Evolutionary conservation across 1,284 basidiomycete species (phyloP).

Genomic region (Leccinum colubrinum): DNA sequence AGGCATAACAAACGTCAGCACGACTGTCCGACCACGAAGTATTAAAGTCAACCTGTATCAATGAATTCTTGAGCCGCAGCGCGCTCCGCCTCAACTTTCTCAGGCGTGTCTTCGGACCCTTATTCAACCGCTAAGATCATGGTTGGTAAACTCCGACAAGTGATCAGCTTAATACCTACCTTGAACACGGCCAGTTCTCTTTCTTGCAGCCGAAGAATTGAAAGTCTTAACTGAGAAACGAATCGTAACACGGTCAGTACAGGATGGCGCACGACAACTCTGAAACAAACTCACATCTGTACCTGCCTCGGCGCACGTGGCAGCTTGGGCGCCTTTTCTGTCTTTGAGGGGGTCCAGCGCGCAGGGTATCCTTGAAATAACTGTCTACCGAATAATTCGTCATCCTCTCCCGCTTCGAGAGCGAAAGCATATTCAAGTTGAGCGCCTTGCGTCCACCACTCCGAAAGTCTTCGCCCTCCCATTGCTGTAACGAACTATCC

Average conservation of each 20-base stretch:
- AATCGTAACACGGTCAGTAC: not conserved
- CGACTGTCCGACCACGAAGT: not conserved
- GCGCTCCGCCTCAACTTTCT: constrained; percentile 84
- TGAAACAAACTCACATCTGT: constrained; percentile 53
- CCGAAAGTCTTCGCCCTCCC: constrained; percentile 97
- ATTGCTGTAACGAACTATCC: constrained; percentile 86
- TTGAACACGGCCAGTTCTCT: constrained; percentile 83
- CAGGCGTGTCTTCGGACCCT: constrained; percentile 76
- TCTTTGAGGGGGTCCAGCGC: constrained; percentile 70
- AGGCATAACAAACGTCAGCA: not conserved
- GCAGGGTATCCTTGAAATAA: constrained; percentile 93
- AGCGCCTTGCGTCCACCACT: constrained; percentile 67
- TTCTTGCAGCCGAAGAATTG: constrained; percentile 96
- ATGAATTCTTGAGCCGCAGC: constrained; percentile 84
- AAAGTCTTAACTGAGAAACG: constrained; percentile 79
- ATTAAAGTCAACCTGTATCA: constrained; percentile 57
- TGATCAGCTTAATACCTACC: constrained; percentile 36
- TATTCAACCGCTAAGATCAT: constrained; percentile 54
- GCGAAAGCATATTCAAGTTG: constrained; percentile 82
- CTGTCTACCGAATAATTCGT: constrained; percentile 93
- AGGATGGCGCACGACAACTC: not conserved
- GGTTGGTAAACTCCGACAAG: not conserved
- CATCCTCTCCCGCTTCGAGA: constrained; percentile 96
- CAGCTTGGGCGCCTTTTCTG: constrained; percentile 82
- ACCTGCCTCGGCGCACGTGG: constrained; percentile 91